phyloP scores from a whole-genome alignment of 1,284 basidiomycete species.

The Trametes versicolor region DNA sequence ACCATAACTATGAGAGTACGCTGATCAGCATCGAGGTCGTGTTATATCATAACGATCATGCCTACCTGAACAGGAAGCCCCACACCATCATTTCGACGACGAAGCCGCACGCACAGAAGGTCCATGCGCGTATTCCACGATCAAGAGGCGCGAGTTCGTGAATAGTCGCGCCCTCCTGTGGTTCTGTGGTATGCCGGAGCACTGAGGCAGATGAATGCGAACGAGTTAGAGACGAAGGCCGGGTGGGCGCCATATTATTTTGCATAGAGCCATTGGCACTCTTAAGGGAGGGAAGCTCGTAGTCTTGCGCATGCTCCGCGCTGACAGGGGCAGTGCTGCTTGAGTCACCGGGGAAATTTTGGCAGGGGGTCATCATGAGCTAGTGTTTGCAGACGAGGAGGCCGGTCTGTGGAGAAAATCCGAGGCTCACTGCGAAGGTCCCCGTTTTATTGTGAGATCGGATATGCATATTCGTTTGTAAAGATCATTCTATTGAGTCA shows the following conservation, averaged over 20 bases:
- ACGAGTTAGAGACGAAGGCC: constrained; percentile 12
- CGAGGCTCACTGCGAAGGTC: neutral
- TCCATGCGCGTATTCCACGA: constrained; percentile 28
- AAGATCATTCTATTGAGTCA: neutral
- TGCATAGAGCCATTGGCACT: neutral
- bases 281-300: constrained; percentile 18
- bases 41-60: no score
- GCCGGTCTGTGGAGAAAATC: no score
- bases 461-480: neutral
- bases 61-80: constrained; percentile 42
- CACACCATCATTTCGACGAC: constrained; percentile 51
- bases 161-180: constrained; percentile 26
- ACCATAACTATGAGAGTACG: constrained; percentile 29
- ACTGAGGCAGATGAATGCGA: constrained; percentile 19
- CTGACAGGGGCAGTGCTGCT: neutral
- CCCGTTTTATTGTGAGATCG: neutral
- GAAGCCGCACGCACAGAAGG: constrained; percentile 31
- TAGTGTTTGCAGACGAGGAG: neutral
- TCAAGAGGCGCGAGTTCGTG: constrained; percentile 33
- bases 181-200: constrained; percentile 26
- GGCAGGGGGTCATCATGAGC: neutral
- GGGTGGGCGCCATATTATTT: neutral
- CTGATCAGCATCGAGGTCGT: neutral
- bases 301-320: neutral
- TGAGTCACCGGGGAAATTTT: neutral